These are phyloP conservation scores for Cydonia oblonga DNA, from an alignment of 331 rosid genomes.

Conservation along the genomic window DNA sequence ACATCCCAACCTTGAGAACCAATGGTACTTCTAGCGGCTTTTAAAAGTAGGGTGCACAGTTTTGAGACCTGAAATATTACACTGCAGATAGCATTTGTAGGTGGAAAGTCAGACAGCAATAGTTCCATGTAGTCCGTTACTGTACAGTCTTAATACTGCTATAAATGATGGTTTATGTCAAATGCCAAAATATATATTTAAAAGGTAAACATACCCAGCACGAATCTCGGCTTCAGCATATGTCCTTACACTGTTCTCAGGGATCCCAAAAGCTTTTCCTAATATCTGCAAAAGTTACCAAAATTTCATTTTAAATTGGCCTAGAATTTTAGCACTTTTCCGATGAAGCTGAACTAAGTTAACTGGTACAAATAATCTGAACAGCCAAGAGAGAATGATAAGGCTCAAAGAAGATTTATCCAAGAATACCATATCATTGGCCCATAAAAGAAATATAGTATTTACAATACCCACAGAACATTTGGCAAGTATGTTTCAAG, in stretches of 20 bases:
- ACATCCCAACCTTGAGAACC: conserved; percentile 99
- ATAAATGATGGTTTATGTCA: neutral
- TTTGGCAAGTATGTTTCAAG: neutral
- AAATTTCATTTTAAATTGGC: neutral
- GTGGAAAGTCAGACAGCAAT: conserved; percentile 16
- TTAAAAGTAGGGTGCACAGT: conserved; percentile 72
- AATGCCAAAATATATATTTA: neutral
- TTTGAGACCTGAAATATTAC: conserved; percentile 97
- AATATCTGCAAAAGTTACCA: conserved; percentile 41
- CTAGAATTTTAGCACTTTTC: neutral
- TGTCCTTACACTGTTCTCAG: conserved; percentile 77
- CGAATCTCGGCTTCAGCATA: conserved; percentile 96
- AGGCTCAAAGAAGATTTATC: neutral
- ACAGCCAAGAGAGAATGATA: neutral
- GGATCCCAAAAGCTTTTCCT: conserved; percentile 84
- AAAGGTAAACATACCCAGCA: conserved; percentile 50
- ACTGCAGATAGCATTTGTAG: conserved; percentile 31
- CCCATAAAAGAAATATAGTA: neutral
- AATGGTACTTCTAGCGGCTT: conserved; percentile 68
- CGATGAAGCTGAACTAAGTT: neutral
- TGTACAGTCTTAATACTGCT: neutral
- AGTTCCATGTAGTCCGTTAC: conserved; percentile 3
- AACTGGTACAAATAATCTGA: neutral
- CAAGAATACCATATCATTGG: neutral
- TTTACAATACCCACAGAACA: neutral